These are phyloP conservation scores for Echinochloa phyllopogon DNA, from an alignment of 176 grass and related monocot species.

Conservation along the genomic window DNA sequence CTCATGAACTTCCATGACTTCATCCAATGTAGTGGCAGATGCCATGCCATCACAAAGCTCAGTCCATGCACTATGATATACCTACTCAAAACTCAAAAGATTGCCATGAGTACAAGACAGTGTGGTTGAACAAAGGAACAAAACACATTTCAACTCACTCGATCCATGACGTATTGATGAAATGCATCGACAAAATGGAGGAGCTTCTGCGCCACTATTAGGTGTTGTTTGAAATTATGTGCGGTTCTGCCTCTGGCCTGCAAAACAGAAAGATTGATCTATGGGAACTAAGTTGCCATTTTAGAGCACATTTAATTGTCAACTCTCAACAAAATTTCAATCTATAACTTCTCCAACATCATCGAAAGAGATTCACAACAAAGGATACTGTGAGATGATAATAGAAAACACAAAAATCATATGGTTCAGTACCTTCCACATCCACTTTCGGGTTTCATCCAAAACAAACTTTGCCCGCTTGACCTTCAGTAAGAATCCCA, in stretches of 20 bases:
- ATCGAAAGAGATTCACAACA: neutral
- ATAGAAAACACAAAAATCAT: neutral
- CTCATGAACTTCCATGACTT: constrained; percentile 96
- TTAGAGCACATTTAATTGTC: constrained; percentile 13
- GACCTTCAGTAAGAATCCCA: constrained; percentile 97
- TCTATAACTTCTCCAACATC: neutral
- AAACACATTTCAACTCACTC: constrained; percentile 54
- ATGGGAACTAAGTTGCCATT: constrained; percentile 9
- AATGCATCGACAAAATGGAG: constrained; percentile 92
- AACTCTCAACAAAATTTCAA: constrained; percentile 10
- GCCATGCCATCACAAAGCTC: constrained; percentile 88
- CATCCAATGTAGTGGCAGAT: constrained; percentile 77
- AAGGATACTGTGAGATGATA: constrained; percentile 16
- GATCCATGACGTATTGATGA: constrained; percentile 92
- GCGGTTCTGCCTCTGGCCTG: constrained; percentile 58
- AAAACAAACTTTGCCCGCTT: constrained; percentile 94
- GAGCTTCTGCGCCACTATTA: constrained; percentile 94
- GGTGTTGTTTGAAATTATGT: constrained; percentile 77
- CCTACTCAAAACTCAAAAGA: constrained; percentile 63
- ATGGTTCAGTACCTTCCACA: constrained; percentile 83
- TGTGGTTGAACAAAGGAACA: neutral
- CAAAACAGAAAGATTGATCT: constrained; percentile 34
- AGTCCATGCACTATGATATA: constrained; percentile 93
- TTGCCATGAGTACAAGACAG: constrained; percentile 23
- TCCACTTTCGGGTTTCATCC: constrained; percentile 91